phyloP scores from a whole-genome alignment of 768 basidiomycete genomes.

The Chalciporus piperatus region DNA sequence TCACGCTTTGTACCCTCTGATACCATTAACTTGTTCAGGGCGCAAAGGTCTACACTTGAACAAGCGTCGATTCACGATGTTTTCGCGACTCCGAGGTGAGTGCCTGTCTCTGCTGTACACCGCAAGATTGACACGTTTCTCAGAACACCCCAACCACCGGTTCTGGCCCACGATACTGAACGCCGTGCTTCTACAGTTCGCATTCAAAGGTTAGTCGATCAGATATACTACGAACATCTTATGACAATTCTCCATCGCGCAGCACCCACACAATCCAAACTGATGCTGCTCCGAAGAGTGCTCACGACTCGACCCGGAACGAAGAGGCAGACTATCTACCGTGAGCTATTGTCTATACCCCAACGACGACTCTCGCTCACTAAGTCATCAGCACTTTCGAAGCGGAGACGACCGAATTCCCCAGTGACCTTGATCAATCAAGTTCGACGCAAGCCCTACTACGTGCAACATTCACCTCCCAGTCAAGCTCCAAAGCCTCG shows the following conservation, averaged over 20 bases:
- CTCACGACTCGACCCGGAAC: neutral
- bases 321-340: slow-evolving; percentile 20
- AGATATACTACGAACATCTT: neutral
- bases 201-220: slow-evolving; percentile 9
- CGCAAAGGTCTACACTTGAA: slow-evolving; percentile 1
- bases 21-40: slow-evolving; percentile 1
- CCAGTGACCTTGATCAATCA: neutral
- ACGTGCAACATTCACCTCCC: slow-evolving; percentile 19
- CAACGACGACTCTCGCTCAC: neutral
- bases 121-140: neutral
- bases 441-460: neutral
- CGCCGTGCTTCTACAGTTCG: neutral
- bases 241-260: slow-evolving; percentile 1
- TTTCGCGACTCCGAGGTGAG: slow-evolving; percentile 10
- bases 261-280: slow-evolving; percentile 6
- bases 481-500: slow-evolving; percentile 3
- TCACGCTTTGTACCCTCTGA: neutral
- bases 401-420: slow-evolving; percentile 3
- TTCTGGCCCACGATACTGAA: neutral
- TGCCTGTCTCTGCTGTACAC: neutral
- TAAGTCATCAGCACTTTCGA: slow-evolving; percentile 13
- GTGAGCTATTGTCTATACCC: slow-evolving; percentile 4
- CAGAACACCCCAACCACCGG: slow-evolving; percentile 1
- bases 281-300: neutral
- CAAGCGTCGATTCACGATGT: slow-evolving; percentile 2